Evolutionary conservation across 768 basidiomycete genomes (phyloP).

Genomic region (Termitomyces sp.): DNA sequence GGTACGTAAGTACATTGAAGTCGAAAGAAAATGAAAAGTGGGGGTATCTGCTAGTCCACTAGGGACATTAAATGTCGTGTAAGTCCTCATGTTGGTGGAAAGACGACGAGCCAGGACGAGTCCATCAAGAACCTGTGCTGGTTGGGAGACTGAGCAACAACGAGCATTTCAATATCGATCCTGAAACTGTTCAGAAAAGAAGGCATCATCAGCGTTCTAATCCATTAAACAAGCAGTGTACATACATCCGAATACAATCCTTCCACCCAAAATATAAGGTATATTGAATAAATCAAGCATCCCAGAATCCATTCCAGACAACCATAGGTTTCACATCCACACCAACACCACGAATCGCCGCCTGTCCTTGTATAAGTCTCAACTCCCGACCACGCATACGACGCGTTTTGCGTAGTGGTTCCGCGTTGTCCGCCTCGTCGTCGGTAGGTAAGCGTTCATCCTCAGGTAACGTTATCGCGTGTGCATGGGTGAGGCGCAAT

Average conservation of each 20-base stretch:
- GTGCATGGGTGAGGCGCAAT: conserved; percentile 55
- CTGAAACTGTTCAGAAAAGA: background rate
- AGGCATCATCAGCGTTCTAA: background rate
- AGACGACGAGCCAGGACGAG: too few species aligned
- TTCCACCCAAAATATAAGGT: background rate
- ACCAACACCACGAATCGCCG: conserved; percentile 51
- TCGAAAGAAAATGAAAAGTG: too few species aligned
- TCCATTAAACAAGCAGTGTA: background rate
- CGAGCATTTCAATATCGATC: too few species aligned
- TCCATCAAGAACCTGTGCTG: too few species aligned
- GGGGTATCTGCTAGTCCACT: too few species aligned
- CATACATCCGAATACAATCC: background rate
- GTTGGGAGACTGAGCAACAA: too few species aligned
- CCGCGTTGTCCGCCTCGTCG: conserved; percentile 66
- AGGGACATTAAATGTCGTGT: too few species aligned
- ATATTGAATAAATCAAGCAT: background rate
- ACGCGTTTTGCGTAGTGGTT: conserved; percentile 61
- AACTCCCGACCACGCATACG: conserved; percentile 88
- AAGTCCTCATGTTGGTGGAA: too few species aligned
- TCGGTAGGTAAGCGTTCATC: conserved; percentile 63
- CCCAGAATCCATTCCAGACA: conserved; percentile 48
- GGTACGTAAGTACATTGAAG: too few species aligned
- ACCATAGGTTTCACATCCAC: conserved; percentile 32
- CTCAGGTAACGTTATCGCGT: conserved; percentile 54
- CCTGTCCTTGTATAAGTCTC: conserved; percentile 75